Base-by-base conservation (phyloP, 108 stramenopile genomes). In the Nitzschia sp. region DNA sequence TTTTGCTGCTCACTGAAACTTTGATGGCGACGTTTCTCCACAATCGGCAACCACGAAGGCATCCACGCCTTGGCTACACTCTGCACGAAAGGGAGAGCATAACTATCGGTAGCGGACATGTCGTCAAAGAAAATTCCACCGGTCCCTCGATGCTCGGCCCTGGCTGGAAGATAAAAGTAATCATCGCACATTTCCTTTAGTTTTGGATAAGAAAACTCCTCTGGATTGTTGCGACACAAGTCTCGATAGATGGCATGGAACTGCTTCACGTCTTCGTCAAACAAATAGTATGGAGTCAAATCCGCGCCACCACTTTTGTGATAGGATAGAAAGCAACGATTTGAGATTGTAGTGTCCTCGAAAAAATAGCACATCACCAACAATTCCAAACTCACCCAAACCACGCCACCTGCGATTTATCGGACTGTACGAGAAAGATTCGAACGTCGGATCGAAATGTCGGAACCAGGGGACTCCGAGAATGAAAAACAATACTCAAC, bases 111-210 rank as follows among this genome's bases (percentile, higher is more conserved):
- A 3, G 89, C 83, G 17, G 80, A 74, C 27, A 97, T 65, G 69
- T 98, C 97, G 72, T 98, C 97, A 73, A 94, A 98, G 78, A 98
- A 98, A 13, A 98, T 94, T 2, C 97, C 97, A 31, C 97, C 97
- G 17, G 92, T 91, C 3, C 97, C 97, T 28, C 97, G 86, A 78
- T 98, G 97, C 60, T 98, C 97, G 17, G 76, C 74, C 21, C 97
- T 69, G 28, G 91, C 91, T 0, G 97, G 97, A 27, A 98, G 72
- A 71, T 91, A 98, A 69, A 98, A 98, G 78, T 98, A 98, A 27
- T 91, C 95, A 64, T 96, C 95, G 67, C 95, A 95, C 3, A 72
- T 67, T 59, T 82, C 66, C 53, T 96, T 97, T 82, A 95, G 84
- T 19, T 49, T 21, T 17, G 42, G 53, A 62, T 95, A 94, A 38